Percentiles rank a stretch among this genome's conserved stretches.
Conservation (phyloP, 192 early-diverging fungal genomes). For the Backusella parvicylindrica region DNA sequence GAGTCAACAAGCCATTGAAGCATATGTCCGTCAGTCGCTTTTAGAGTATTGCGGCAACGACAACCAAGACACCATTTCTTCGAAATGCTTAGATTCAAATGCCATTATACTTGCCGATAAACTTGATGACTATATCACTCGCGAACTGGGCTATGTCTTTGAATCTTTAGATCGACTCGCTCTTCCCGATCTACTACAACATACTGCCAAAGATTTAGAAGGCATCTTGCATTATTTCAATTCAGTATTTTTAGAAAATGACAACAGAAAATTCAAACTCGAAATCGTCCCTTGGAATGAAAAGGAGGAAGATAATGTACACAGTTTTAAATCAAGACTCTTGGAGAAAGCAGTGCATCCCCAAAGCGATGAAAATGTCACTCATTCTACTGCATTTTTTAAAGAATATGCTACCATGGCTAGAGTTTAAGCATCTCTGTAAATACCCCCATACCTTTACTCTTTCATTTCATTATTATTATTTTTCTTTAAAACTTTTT, state of each 20-base stretch:
- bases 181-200: conserved; percentile 13
- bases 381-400: conserved; percentile 15
- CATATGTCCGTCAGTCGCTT: neutral
- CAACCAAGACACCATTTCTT: neutral
- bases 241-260: conserved; percentile 16
- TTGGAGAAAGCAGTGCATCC: neutral
- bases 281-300: conserved; percentile 21
- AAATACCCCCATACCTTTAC: neutral
- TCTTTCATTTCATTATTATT: neutral
- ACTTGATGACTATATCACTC: conserved; percentile 16
- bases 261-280: neutral
- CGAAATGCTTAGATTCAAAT: conserved; percentile 12
- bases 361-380: neutral
- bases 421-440: conserved; percentile 1
- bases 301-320: neutral
- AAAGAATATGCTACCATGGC: conserved; percentile 19
- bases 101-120: conserved; percentile 1
- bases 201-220: conserved; percentile 13
- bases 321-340: conserved; percentile 6
- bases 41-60: conserved; percentile 4
- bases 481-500: neutral
- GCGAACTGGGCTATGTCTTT: conserved; percentile 15
- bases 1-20: conserved; percentile 13
- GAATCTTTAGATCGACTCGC: conserved; percentile 12
- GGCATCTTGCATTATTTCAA: conserved; percentile 25